These are phyloP conservation scores for Theileria parva DNA, from an alignment of 169 alveolate genomes.

Conservation along the genomic window DNA sequence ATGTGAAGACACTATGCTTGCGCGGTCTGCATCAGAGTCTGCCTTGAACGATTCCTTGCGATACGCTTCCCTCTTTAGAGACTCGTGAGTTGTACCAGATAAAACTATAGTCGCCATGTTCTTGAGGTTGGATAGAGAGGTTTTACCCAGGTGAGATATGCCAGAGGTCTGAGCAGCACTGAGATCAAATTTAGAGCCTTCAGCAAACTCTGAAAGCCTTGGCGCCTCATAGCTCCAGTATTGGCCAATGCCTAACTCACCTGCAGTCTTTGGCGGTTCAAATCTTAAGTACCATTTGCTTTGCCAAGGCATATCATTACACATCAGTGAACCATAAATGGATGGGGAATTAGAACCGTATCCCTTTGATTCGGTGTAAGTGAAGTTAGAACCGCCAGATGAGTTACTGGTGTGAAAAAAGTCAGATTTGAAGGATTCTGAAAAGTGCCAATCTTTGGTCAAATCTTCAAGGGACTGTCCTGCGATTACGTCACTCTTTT, in stretches of 20 bases:
- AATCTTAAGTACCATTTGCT: conserved; percentile 56
- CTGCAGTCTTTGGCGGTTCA: conserved; percentile 57
- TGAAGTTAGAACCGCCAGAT: no score
- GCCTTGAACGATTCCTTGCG: conserved; percentile 13
- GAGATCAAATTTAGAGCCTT: conserved; percentile 1
- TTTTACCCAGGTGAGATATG: conserved; percentile 13
- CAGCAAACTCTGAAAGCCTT: conserved; percentile 19
- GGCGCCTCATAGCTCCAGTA: conserved; percentile 66
- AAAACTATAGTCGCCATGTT: conserved; percentile 37
- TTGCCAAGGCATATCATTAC: conserved; percentile 54
- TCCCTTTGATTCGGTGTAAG: no score
- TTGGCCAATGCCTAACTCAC: conserved; percentile 49
- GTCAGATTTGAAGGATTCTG: not conserved
- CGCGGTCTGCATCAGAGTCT: conserved; percentile 22
- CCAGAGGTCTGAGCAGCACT: not conserved
- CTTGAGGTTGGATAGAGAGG: conserved; percentile 37
- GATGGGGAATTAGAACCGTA: no score
- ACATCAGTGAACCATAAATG: conserved; percentile 32
- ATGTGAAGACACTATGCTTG: conserved; percentile 35
- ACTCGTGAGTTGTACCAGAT: conserved; percentile 53
- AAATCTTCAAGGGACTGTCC: not conserved
- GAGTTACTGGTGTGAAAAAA: no score
- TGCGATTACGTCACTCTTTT: conserved; percentile 8
- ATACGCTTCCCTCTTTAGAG: conserved; percentile 39
- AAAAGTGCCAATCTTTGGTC: conserved; percentile 38